Conservation (phyloP, 2,329 filamentous ascomycete species). For the Xylariaceae sp. region DNA sequence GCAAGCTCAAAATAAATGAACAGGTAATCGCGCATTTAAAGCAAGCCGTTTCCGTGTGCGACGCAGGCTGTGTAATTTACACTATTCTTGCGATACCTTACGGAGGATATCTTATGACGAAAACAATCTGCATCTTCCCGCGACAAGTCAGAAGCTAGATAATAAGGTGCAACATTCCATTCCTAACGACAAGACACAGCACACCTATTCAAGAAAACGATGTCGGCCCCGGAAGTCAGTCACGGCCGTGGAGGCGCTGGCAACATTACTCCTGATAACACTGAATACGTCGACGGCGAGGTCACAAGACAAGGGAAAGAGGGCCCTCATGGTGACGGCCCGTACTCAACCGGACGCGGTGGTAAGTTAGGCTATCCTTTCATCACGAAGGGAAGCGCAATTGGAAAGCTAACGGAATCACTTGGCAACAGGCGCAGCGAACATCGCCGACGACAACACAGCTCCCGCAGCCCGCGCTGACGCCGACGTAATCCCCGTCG, state of each 20-base stretch:
- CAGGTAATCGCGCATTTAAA: no score
- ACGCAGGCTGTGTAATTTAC: background rate
- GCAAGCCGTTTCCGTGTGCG: background rate
- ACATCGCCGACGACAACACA: conserved; percentile 49
- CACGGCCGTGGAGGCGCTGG: conserved; percentile 60
- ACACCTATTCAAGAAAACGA: conserved; percentile 11
- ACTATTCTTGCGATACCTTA: background rate
- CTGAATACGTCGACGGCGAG: conserved; percentile 58
- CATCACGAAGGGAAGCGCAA: no score
- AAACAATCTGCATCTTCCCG: no score
- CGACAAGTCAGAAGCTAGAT: no score
- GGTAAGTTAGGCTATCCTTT: conserved; percentile 37
- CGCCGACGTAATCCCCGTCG: conserved; percentile 50
- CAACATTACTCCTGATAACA: conserved; percentile 57
- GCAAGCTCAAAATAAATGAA: no score
- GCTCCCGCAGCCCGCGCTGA: conserved; percentile 42
- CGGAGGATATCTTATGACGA: background rate
- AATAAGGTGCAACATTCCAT: no score
- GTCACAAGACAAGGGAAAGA: conserved; percentile 52
- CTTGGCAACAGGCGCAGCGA: conserved; percentile 49
- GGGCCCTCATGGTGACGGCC: conserved; percentile 55
- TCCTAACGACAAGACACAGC: background rate
- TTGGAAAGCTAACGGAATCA: no score
- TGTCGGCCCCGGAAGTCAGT: conserved; percentile 47
- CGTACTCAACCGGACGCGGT: conserved; percentile 56